Conservation (phyloP, 2,329 filamentous ascomycete genomes). For the Exserohilum rostratum region DNA sequence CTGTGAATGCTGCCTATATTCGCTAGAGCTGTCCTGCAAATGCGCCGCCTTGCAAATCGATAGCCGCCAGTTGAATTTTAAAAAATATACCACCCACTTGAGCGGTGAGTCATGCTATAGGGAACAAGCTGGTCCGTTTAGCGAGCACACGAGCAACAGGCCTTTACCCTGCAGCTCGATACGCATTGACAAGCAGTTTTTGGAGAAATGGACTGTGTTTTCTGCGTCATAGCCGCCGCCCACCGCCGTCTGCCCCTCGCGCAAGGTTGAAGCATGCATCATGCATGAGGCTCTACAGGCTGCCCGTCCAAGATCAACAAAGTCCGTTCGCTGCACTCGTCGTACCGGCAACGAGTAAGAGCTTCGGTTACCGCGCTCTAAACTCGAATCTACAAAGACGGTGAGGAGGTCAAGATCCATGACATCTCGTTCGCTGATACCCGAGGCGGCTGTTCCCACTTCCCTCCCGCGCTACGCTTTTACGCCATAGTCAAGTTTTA, state of each 20-base stretch:
- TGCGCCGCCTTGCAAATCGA: constrained; percentile 1
- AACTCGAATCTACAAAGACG: constrained; percentile 4
- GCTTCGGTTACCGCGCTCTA: constrained; percentile 4
- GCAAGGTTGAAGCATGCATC: constrained; percentile 21
- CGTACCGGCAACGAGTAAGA: constrained; percentile 21
- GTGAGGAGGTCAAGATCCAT: constrained; percentile 8
- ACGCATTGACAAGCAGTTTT: constrained; percentile 29
- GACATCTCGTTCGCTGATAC: constrained; percentile 10
- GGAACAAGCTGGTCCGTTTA: constrained; percentile 23
- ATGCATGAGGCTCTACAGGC: constrained; percentile 17
- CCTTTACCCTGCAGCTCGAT: constrained; percentile 19
- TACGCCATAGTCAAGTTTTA: background rate
- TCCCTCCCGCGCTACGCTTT: constrained; percentile 9
- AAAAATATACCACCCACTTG: constrained; percentile 3
- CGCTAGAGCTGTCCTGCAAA: constrained; percentile 3
- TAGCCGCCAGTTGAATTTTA: constrained; percentile 2
- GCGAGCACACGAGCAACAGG: constrained; percentile 22
- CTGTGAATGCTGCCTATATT: background rate
- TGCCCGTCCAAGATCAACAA: constrained; percentile 10
- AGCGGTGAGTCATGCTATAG: constrained; percentile 30
- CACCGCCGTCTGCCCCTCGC: constrained; percentile 17
- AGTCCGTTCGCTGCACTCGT: background rate
- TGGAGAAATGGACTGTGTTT: constrained; percentile 17
- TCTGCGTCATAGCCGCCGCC: constrained; percentile 28
- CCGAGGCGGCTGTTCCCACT: constrained; percentile 7